Evolutionary conservation across 192 early-diverging fungal genomes (phyloP), one percentile per base, ranked within the genome.

Genomic region (Podila epigama): DNA sequence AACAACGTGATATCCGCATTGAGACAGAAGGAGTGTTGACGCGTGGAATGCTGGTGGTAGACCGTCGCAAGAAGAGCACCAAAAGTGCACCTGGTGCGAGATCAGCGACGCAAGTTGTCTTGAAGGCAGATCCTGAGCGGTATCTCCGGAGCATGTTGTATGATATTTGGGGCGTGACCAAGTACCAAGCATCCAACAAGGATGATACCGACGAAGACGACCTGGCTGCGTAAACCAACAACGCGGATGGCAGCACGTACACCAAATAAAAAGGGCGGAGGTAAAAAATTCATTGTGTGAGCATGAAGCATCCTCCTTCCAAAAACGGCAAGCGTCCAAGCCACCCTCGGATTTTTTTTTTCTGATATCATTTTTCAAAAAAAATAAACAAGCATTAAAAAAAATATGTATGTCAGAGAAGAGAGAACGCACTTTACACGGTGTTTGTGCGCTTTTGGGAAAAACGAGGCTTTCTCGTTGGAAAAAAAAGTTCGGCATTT

Each of bases 11-110:
- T 33, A 63, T 86, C 44, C 69, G 77, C 20, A 73, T 86, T 22
- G 85, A 86, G 56, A 42, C 65, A 2, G 56, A 79, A 28, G 85
- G 85, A 1, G 52, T 37, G 2, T 79, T 82, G 63, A 84, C 85
- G 0, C 57, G 66, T 13, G 85, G 85, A 5, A 85, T 85, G 84
- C n/a, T 66, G 5, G 66, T 81, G 29, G 52, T 69, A 18, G 79
- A 81, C 27, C 58, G 62, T 22, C 56, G 79, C 36, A 54, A 31
- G 33, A 65, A 66, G 42, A 59, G 56, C 33, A 79, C 64, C 4
- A 67, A 58, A 52, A 33, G 33, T 18, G 68, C 73, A 2, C 66
- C 73, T 7, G 73, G 73, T 5, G 8, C 13, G 2, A 22, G 1
- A 3, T 77, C 73, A 12, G 16, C 6, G 7, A 63, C 66, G 1